phyloP scores from a whole-genome alignment of 345 rosid genomes.

The Boechera divaricarpa region DNA sequence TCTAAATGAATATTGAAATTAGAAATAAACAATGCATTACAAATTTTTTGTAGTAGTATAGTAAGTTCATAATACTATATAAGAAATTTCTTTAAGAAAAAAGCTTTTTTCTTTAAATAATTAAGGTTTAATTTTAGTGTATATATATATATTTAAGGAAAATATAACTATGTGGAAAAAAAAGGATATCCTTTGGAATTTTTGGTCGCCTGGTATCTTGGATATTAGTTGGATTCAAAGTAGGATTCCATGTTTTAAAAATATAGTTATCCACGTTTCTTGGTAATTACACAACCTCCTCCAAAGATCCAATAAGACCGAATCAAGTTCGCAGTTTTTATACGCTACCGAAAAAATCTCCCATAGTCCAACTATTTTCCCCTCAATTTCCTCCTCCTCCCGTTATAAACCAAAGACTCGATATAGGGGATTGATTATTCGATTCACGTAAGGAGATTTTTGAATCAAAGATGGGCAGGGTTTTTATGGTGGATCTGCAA shows the following conservation, averaged over 20 bases:
- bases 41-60: no score
- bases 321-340: conserved; percentile 18
- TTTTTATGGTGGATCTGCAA: conserved; percentile 58
- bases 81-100: no score
- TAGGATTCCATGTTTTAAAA: not conserved
- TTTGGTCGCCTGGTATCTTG: conserved; percentile 17
- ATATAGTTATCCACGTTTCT: conserved; percentile 7
- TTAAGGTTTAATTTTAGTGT: not conserved
- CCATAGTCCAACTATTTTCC: conserved; percentile 19
- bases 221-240: conserved; percentile 1
- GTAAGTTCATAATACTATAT: no score
- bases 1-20: not conserved
- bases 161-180: not conserved
- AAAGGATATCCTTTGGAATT: not conserved
- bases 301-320: conserved; percentile 11
- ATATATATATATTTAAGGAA: not conserved
- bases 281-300: conserved; percentile 30
- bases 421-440: not conserved
- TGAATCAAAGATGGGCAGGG: conserved; percentile 61
- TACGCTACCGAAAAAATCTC: conserved; percentile 28
- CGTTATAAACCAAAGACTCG: conserved; percentile 15
- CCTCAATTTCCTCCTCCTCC: conserved; percentile 19
- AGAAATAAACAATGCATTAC: not conserved
- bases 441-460: not conserved
- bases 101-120: no score